Evolutionary conservation across 805 yeast species (phyloP).

Genomic region (Spathaspora gorwiae): DNA sequence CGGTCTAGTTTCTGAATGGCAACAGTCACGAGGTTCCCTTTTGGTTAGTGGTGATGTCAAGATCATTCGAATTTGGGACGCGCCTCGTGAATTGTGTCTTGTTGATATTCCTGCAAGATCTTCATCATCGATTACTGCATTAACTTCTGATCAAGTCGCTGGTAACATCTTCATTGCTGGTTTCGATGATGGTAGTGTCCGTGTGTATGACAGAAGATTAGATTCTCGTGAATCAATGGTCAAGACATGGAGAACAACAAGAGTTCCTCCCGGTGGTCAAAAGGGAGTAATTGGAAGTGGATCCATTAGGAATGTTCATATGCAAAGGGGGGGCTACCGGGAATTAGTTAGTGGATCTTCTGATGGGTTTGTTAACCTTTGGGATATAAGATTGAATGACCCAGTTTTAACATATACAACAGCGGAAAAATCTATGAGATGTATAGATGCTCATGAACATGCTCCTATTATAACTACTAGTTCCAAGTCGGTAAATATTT

Average conservation of each 20-base stretch:
- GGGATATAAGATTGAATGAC: slow-evolving; percentile 80
- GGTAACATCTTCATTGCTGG: slow-evolving; percentile 90
- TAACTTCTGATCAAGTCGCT: slow-evolving; percentile 93
- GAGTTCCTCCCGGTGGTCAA: background rate
- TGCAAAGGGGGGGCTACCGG: slow-evolving; percentile 95
- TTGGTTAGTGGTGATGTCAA: slow-evolving; percentile 94
- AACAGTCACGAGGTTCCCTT: slow-evolving; percentile 87
- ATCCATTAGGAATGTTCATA: slow-evolving; percentile 73
- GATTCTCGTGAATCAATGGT: slow-evolving; percentile 85
- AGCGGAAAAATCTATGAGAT: slow-evolving; percentile 50
- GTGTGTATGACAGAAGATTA: slow-evolving; percentile 87
- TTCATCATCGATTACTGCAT: slow-evolving; percentile 77
- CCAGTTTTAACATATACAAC: slow-evolving; percentile 69
- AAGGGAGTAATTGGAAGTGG: slow-evolving; percentile 17
- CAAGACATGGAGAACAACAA: slow-evolving; percentile 63
- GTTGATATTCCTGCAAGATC: slow-evolving; percentile 90
- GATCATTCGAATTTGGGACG: slow-evolving; percentile 92
- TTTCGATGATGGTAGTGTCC: slow-evolving; percentile 80
- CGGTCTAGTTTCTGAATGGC: slow-evolving; percentile 92
- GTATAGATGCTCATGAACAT: slow-evolving; percentile 87
- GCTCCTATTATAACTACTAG: slow-evolving; percentile 94
- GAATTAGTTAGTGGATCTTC: slow-evolving; percentile 81
- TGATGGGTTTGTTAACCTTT: slow-evolving; percentile 77
- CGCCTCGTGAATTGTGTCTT: slow-evolving; percentile 83
- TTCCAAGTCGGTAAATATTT: slow-evolving; percentile 68